Conservation (phyloP, 2,329 filamentous ascomycete species). For the Aspergillus pseudoterreus region DNA sequence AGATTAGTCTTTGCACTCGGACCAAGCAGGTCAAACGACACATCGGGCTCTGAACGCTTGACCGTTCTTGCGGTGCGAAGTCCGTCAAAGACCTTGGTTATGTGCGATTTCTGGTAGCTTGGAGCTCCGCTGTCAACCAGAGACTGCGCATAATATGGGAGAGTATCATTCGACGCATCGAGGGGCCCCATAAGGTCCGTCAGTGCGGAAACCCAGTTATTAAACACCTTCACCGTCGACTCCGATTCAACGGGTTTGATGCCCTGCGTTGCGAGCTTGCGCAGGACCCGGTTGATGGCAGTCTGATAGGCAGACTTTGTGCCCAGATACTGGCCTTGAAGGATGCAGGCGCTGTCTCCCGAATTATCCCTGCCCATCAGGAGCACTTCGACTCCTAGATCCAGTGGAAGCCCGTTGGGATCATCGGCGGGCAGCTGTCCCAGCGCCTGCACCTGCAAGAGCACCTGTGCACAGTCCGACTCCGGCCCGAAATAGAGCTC, state of each 20-base stretch:
- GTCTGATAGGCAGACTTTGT: background rate
- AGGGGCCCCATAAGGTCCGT: slow-evolving; percentile 9
- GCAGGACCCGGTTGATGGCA: background rate
- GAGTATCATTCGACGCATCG: slow-evolving; percentile 1
- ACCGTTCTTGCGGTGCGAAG: background rate
- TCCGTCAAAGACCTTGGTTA: background rate
- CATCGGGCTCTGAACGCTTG: slow-evolving; percentile 1
- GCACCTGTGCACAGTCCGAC: slow-evolving; percentile 4
- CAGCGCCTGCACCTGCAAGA: slow-evolving; percentile 3
- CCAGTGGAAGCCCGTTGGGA: background rate
- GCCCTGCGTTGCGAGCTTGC: slow-evolving; percentile 1
- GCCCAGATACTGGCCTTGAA: slow-evolving; percentile 3
- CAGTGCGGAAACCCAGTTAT: slow-evolving; percentile 3
- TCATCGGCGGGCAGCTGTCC: background rate
- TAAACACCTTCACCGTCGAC: slow-evolving; percentile 1
- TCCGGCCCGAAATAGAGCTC: slow-evolving; percentile 5
- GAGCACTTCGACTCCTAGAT: slow-evolving; percentile 2
- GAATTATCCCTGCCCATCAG: background rate
- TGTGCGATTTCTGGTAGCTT: background rate
- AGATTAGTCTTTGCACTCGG: slow-evolving; percentile 1
- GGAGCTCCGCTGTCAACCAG: slow-evolving; percentile 3
- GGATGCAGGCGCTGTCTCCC: background rate
- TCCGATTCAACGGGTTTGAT: background rate
- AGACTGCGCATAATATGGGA: slow-evolving; percentile 9
- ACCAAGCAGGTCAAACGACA: slow-evolving; percentile 2